Conservation (phyloP, 352 stramenopile species). For the Nothophytophthora sp. region DNA sequence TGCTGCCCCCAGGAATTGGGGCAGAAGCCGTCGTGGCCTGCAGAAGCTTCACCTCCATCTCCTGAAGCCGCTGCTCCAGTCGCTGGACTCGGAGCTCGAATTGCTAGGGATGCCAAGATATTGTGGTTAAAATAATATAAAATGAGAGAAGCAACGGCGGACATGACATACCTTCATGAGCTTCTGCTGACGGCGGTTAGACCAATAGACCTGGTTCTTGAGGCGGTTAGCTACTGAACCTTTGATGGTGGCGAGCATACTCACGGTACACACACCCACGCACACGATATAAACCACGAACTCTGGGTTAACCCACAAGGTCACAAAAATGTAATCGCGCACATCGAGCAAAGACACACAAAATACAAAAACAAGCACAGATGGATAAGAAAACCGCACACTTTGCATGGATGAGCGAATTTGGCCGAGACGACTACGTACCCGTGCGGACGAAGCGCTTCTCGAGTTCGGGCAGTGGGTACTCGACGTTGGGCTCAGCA, state of each 20-base stretch:
- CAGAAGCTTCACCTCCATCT: slow-evolving; percentile 67
- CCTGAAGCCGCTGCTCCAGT: slow-evolving; percentile 64
- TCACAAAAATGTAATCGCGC: too few species aligned
- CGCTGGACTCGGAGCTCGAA: slow-evolving; percentile 66
- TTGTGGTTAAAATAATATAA: not conserved
- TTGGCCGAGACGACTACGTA: slow-evolving; percentile 14
- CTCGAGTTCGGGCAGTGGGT: slow-evolving; percentile 84
- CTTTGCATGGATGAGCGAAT: not conserved
- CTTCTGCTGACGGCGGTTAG: slow-evolving; percentile 78
- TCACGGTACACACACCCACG: slow-evolving; percentile 71
- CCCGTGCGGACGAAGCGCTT: slow-evolving; percentile 76
- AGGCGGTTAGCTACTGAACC: slow-evolving; percentile 80
- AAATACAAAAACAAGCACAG: slow-evolving; percentile 1
- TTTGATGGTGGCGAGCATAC: slow-evolving; percentile 90
- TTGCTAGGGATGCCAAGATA: slow-evolving; percentile 27
- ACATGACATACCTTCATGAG: slow-evolving; percentile 55
- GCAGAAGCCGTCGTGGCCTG: slow-evolving; percentile 28
- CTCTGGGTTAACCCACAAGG: too few species aligned
- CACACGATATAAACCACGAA: slow-evolving; percentile 83
- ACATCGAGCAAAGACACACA: too few species aligned
- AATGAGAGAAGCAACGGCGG: not conserved
- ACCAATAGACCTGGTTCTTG: slow-evolving; percentile 87
- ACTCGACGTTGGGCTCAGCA: slow-evolving; percentile 83
- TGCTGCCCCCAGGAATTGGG: slow-evolving; percentile 10
- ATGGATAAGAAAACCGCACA: not conserved